Evolutionary conservation across 1,139 yeast species (phyloP), one percentile per base, ranked within the genome.

Genomic region (Yamadazyma sp.): DNA sequence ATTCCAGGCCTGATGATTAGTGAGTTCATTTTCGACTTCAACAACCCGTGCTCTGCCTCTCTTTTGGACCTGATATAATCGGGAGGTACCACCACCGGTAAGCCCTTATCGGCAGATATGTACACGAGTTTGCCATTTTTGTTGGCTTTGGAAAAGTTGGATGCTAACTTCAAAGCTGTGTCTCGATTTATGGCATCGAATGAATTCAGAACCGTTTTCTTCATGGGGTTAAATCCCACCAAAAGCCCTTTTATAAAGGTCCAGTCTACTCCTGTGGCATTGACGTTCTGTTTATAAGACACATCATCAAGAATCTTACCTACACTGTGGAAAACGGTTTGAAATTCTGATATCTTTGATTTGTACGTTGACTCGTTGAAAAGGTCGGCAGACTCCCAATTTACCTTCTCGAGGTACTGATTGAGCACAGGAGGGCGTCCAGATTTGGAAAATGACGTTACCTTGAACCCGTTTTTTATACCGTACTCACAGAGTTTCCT

Each of bases 281-380:
- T 75, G 46, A 78, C 62, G 11, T 68, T 50, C 35, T 68, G 62
- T 58, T 89, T 89, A 59, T 89, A 89, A 25, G 73, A 62, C 39
- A 67, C 77, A 46, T 83, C 75, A 50, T 86, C 92, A 34, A 87
- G 64, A 10, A 88, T 61, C 12, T 85, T 70, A 0, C 97, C 97
- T 43, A 89, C 69, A 0, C 92, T 75, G 56, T 88, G 96, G n/a
- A 89, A 90, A 2, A 88, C 92, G 0, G 86, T 80, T 34, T 72
- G 70, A 1, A 80, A 76, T 29, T 71, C 69, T 23, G 54, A 45
- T 26, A 88, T 56, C 30, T 72, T 61, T 4, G 67, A 56, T 17
- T 56, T 48, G 55, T 86, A 86, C 0, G 82, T 66, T 0, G 67
- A 56, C 0, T 89, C 86, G 21, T 80, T 64, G 51, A 86, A 83